phyloP scores from a whole-genome alignment of 23 red algal species.

The Pyropia yezoensis region DNA sequence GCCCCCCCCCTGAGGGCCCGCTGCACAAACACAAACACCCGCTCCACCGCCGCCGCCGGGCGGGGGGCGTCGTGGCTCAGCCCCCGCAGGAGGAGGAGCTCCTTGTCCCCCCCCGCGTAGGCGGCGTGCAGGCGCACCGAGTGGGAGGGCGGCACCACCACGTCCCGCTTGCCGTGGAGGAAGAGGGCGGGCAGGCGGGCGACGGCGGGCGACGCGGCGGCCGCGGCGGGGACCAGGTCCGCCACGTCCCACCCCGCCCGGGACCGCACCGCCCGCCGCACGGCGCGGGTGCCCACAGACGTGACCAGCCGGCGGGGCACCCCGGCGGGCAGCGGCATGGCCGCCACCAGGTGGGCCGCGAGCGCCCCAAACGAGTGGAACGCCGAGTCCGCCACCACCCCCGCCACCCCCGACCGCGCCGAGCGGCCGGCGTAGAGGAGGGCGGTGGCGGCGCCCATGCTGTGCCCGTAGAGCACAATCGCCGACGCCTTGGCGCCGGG shows the following conservation, averaged over 20 bases:
- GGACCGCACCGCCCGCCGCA: not conserved
- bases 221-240: not conserved
- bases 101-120: slow-evolving; percentile 33
- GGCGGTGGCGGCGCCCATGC: slow-evolving; percentile 7
- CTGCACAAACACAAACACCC: slow-evolving; percentile 37
- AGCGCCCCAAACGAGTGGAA: not conserved
- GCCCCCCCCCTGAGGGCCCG: not conserved
- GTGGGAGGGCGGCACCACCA: slow-evolving; percentile 46
- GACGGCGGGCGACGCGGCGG: not conserved
- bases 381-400: not conserved
- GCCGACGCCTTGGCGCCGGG: no score
- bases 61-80: slow-evolving; percentile 45
- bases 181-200: slow-evolving; percentile 32
- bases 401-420: not conserved
- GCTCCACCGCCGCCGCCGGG: slow-evolving; percentile 35
- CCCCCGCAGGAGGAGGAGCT: slow-evolving; percentile 26
- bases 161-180: slow-evolving; percentile 59
- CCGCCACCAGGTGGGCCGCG: not conserved
- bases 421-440: not conserved
- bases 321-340: not conserved
- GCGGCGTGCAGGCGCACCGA: slow-evolving; percentile 16
- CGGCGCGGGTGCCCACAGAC: not conserved
- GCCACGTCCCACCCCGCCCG: not conserved
- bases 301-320: not conserved
- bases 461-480: not conserved